A percentile compares a stretch with the other conserved stretches of the same genome.
phyloP scores from a whole-genome alignment of 2,329 filamentous ascomycete species.

The Hypomyces rosellus region DNA sequence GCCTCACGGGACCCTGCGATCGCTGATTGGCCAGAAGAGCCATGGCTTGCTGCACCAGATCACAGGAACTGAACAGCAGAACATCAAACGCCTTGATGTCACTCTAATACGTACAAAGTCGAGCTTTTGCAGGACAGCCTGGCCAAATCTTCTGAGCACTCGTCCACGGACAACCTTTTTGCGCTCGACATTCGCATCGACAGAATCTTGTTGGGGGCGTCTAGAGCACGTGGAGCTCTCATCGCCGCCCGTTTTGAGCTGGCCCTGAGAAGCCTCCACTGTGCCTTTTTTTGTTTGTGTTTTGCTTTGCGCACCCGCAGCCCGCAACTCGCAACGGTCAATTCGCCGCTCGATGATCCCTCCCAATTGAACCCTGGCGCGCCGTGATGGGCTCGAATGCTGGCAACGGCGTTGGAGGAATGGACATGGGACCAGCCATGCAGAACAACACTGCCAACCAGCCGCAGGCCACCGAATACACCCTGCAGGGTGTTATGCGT shows the following conservation, averaged over 20 bases:
- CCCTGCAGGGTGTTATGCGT: conserved; percentile 82
- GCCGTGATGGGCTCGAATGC: conserved; percentile 37
- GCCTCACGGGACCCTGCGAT: conserved; percentile 23
- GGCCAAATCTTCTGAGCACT: no score
- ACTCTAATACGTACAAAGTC: no score
- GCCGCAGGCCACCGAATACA: conserved; percentile 56
- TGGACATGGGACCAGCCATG: conserved; percentile 41
- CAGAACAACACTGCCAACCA: conserved; percentile 42
- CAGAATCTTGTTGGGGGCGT: background rate
- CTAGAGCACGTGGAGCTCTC: conserved; percentile 12
- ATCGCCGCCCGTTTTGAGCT: conserved; percentile 12
- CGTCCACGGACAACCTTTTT: no score
- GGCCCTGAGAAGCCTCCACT: conserved; percentile 17
- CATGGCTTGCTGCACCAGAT: conserved; percentile 5
- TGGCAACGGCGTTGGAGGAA: conserved; percentile 40
- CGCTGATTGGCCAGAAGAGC: conserved; percentile 24
- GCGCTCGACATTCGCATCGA: no score
- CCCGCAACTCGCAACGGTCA: background rate
- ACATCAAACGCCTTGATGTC: conserved; percentile 1
- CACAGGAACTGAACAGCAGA: conserved; percentile 11
- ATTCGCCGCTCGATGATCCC: conserved; percentile 31
- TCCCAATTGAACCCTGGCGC: conserved; percentile 28
- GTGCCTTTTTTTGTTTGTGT: conserved; percentile 2
- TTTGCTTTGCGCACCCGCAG: conserved; percentile 1
- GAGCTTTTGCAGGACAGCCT: no score